Evolutionary conservation across 2,329 filamentous ascomycete species (phyloP).

Genomic region (Thelonectria olida): DNA sequence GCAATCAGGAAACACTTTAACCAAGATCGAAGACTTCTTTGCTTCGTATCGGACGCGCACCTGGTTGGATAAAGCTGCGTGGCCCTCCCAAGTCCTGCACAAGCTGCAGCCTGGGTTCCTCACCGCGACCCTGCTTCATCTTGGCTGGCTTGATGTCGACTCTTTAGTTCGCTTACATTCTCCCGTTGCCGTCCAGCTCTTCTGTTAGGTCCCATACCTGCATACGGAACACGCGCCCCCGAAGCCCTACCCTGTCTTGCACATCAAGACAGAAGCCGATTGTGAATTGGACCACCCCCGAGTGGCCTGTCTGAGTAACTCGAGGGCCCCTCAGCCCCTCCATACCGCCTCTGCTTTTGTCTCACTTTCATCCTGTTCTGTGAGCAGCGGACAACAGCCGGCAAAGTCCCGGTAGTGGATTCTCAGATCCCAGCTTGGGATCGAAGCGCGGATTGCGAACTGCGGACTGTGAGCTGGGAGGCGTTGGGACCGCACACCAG

Average conservation of each 20-base stretch:
- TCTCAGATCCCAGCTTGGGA: not conserved
- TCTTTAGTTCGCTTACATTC: not conserved
- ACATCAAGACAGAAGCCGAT: not conserved
- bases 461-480: not conserved
- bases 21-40: too few relatives aligned
- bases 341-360: not conserved
- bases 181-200: not conserved
- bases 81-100: too few relatives aligned
- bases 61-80: too few relatives aligned
- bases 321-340: not conserved
- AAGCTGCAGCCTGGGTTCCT: too few relatives aligned
- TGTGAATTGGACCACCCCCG: conserved; percentile 1
- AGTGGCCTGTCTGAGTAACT: conserved; percentile 4
- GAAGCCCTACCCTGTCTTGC: not conserved
- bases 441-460: not conserved
- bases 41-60: too few relatives aligned
- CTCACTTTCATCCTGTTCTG: not conserved
- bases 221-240: not conserved
- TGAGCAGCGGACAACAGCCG: not conserved
- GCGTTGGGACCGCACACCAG: not conserved
- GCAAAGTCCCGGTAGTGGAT: not conserved
- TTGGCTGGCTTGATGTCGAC: too few relatives aligned
- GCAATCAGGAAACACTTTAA: too few relatives aligned
- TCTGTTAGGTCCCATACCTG: not conserved
- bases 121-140: not conserved